Evolutionary conservation across 225 moss, liverwort and hornwort genomes (phyloP).

Genomic region (Physcomitrium patens): DNA sequence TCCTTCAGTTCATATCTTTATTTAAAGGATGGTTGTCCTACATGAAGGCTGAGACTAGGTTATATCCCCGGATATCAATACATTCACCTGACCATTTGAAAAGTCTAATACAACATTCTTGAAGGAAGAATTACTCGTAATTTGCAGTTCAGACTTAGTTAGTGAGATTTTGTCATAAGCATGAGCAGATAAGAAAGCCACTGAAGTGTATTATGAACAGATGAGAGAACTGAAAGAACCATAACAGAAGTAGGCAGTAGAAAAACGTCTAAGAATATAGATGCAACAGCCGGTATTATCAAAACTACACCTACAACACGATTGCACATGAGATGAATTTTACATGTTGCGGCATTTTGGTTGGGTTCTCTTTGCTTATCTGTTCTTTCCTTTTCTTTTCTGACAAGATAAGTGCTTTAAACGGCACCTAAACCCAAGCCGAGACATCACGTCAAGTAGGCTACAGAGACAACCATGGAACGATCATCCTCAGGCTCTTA

Average conservation of each 20-base stretch:
- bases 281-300: neutral
- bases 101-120: neutral
- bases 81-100: neutral
- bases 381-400: too few species aligned
- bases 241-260: neutral
- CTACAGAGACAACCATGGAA: neutral
- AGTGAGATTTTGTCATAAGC: neutral
- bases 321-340: neutral
- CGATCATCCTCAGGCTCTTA: neutral
- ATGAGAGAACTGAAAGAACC: neutral
- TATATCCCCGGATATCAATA: conserved; percentile 2
- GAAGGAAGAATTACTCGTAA: neutral
- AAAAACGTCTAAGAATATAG: neutral
- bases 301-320: neutral
- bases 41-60: neutral
- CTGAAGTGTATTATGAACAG: neutral
- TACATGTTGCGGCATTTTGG: neutral
- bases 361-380: neutral
- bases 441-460: neutral
- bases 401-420: too few species aligned
- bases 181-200: neutral
- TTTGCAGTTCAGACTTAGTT: neutral
- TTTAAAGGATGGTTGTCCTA: conserved; percentile 1
- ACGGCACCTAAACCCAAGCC: neutral
- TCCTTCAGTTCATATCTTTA: conserved; percentile 8